Evolutionary conservation across 2,329 filamentous ascomycete genomes (phyloP).

Genomic region (Botrytis porri): DNA sequence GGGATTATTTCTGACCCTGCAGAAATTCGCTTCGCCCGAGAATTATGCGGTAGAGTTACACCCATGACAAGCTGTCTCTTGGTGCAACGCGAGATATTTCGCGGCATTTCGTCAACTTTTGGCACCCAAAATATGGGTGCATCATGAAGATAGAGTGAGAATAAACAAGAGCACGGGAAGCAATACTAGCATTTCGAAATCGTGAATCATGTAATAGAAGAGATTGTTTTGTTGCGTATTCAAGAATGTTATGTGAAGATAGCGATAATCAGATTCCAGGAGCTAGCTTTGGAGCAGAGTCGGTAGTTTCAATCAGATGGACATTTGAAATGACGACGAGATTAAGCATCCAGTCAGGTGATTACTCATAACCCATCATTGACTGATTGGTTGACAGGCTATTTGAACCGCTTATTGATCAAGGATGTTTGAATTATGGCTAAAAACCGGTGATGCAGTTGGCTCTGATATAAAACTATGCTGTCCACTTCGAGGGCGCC

Average conservation of each 20-base stretch:
- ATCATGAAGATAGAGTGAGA: neutral
- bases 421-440: neutral
- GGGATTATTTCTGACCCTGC: neutral
- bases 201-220: neutral
- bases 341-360: neutral
- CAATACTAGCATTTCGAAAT: neutral
- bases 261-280: neutral
- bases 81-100: neutral
- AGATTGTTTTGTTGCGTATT: no score
- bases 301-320: neutral
- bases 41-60: neutral
- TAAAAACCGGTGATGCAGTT: neutral
- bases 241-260: neutral
- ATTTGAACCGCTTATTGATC: neutral
- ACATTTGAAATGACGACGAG: neutral
- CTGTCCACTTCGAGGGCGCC: neutral
- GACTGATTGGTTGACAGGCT: neutral
- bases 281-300: neutral
- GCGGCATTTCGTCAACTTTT: neutral
- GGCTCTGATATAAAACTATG: neutral
- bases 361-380: neutral
- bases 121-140: neutral
- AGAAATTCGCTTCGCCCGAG: constrained; percentile 3
- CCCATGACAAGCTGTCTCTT: neutral
- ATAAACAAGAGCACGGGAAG: neutral